A percentile compares a stretch with the other conserved stretches of the same genome.
Evolutionary conservation across 176 grass and related monocot genomes (phyloP).

Genomic region (Eleusine coracana): DNA sequence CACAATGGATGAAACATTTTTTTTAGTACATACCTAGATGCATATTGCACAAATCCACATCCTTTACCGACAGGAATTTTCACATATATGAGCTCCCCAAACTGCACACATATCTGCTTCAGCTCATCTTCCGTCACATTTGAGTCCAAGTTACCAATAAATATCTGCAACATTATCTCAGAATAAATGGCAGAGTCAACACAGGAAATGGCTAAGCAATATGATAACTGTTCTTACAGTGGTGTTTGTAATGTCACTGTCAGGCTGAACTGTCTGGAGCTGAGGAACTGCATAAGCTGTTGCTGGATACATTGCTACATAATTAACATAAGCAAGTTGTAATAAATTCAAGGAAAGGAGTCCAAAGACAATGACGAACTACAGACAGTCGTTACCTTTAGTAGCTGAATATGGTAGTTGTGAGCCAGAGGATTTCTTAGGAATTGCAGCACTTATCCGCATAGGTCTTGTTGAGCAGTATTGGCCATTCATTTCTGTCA

Average conservation of each 20-base stretch:
- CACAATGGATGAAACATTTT: background rate
- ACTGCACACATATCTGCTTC: slow-evolving; percentile 74
- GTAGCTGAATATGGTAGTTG: slow-evolving; percentile 64
- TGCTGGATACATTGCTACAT: slow-evolving; percentile 62
- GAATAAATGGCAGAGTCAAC: slow-evolving; percentile 48
- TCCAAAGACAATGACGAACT: slow-evolving; percentile 20
- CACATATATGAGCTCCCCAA: slow-evolving; percentile 92
- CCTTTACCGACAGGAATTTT: slow-evolving; percentile 95
- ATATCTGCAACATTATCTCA: slow-evolving; percentile 72
- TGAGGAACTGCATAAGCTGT: slow-evolving; percentile 67
- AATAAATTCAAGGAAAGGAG: slow-evolving; percentile 18
- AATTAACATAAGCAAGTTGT: slow-evolving; percentile 34
- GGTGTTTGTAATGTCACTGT: slow-evolving; percentile 74
- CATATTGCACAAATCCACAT: slow-evolving; percentile 94
- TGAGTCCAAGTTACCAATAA: slow-evolving; percentile 93
- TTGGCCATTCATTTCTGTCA: slow-evolving; percentile 96
- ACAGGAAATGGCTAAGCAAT: slow-evolving; percentile 28
- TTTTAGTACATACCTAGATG: slow-evolving; percentile 54
- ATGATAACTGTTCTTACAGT: slow-evolving; percentile 49
- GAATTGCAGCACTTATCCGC: slow-evolving; percentile 92
- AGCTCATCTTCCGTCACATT: slow-evolving; percentile 94
- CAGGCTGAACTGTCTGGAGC: slow-evolving; percentile 58
- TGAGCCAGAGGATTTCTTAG: slow-evolving; percentile 74
- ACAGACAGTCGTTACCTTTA: slow-evolving; percentile 59
- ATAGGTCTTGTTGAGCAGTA: slow-evolving; percentile 98